Evolutionary conservation across 2,329 filamentous ascomycete species (phyloP).

Genomic region (Epichloe coenophiala): DNA sequence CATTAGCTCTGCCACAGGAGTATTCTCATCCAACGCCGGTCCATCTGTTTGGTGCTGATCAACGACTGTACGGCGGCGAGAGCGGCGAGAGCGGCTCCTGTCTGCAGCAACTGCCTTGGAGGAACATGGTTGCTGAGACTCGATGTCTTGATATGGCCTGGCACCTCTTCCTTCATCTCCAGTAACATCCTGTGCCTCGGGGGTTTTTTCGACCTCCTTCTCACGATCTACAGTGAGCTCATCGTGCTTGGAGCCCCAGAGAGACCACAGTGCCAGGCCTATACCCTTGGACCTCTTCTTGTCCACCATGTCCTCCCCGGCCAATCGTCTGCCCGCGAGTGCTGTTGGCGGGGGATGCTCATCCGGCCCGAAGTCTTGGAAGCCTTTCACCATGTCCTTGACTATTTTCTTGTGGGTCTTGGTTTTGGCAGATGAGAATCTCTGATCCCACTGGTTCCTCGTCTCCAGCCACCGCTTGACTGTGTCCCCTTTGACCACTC

Average conservation of each 20-base stretch:
- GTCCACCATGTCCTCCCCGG: constrained; percentile 23
- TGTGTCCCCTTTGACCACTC: constrained; percentile 62
- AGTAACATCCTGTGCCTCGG: constrained; percentile 19
- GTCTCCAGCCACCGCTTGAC: constrained; percentile 71
- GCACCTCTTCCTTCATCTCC: constrained; percentile 30
- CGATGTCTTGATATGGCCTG: constrained; percentile 26
- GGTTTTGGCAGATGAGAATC: constrained; percentile 55
- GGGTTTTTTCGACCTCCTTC: constrained; percentile 31
- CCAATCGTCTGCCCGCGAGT: constrained; percentile 55
- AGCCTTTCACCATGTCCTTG: constrained; percentile 59
- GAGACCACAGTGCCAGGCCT: constrained; percentile 70
- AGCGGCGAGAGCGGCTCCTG: constrained; percentile 31
- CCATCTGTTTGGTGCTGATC: constrained; percentile 36
- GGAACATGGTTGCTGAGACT: constrained; percentile 21
- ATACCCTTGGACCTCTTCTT: constrained; percentile 52
- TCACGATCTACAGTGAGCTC: constrained; percentile 54
- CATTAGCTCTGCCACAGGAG: constrained; percentile 29
- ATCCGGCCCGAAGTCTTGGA: constrained; percentile 53
- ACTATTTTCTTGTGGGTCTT: constrained; percentile 61
- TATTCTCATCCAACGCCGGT: constrained; percentile 22
- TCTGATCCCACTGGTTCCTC: constrained; percentile 60
- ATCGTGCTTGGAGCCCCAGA: constrained; percentile 85
- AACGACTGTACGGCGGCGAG: constrained; percentile 30
- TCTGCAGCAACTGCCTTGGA: constrained; percentile 10
- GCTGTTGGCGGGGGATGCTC: constrained; percentile 83